These are phyloP conservation scores for Centrapalus pauciflorus DNA, from an alignment of 129 eudicot species.

Conservation along the genomic window DNA sequence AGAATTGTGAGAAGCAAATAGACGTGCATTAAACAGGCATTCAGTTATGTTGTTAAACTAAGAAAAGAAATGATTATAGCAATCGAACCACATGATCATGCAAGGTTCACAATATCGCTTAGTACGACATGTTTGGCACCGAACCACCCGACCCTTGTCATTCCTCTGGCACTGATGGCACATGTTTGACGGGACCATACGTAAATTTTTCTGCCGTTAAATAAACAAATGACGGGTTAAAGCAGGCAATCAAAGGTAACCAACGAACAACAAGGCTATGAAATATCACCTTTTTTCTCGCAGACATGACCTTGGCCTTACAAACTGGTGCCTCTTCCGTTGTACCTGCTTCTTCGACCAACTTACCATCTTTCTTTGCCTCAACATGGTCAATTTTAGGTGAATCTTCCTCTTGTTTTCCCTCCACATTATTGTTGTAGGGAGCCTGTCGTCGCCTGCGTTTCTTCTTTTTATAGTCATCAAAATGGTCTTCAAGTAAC, in stretches of 20 bases:
- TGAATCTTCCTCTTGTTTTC: too few species aligned
- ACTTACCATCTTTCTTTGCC: background rate
- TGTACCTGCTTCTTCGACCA: background rate
- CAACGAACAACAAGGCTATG: too few species aligned
- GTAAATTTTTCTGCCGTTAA: background rate
- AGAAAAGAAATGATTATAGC: background rate
- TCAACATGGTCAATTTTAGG: too few species aligned
- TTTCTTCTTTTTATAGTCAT: background rate
- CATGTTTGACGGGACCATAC: conserved; percentile 20
- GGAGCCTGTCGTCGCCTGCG: too few species aligned
- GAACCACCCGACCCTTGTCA: conserved; percentile 62
- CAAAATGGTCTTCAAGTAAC: too few species aligned
- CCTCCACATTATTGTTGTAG: too few species aligned
- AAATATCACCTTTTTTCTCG: too few species aligned
- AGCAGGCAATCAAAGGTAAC: too few species aligned
- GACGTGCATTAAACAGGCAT: conserved; percentile 37
- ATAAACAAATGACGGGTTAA: background rate
- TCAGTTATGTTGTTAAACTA: conserved; percentile 14
- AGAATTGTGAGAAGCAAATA: too few species aligned
- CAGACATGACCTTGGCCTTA: too few species aligned
- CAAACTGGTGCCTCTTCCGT: too few species aligned
- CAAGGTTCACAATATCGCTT: conserved; percentile 65
- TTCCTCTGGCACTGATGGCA: conserved; percentile 88
- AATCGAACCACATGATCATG: conserved; percentile 44
- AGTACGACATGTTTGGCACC: conserved; percentile 39